These are phyloP conservation scores for Xerocomus minutiporus DNA, from an alignment of 1,284 basidiomycete species.

Conservation along the genomic window DNA sequence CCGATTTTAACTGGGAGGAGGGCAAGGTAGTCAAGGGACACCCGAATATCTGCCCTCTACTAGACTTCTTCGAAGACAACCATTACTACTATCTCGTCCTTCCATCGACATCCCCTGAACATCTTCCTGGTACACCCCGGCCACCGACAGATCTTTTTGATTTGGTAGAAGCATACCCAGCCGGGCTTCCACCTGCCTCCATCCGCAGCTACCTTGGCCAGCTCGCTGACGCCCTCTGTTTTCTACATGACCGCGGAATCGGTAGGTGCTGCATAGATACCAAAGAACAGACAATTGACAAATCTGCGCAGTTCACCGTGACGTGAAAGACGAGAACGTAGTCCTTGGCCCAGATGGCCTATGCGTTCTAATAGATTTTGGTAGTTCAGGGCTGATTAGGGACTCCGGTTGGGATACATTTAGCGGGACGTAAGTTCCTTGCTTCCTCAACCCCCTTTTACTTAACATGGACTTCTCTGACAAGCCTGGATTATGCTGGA, in stretches of 20 bases:
- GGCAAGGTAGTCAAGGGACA: slow-evolving; percentile 75
- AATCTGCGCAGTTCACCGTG: slow-evolving; percentile 76
- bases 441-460: slow-evolving; percentile 12
- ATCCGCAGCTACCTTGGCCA: slow-evolving; percentile 89
- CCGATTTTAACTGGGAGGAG: slow-evolving; percentile 54
- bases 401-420: slow-evolving; percentile 92
- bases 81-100: slow-evolving; percentile 94
- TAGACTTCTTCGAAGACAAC: slow-evolving; percentile 97
- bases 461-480: slow-evolving; percentile 4
- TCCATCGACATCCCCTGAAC: slow-evolving; percentile 65
- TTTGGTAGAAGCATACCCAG: slow-evolving; percentile 85
- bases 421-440: slow-evolving; percentile 75
- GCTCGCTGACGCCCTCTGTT: slow-evolving; percentile 87
- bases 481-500: slow-evolving; percentile 91
- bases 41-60: slow-evolving; percentile 87
- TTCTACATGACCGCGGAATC: slow-evolving; percentile 88
- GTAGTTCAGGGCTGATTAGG: slow-evolving; percentile 84
- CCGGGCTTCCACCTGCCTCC: slow-evolving; percentile 74
- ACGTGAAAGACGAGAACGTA: slow-evolving; percentile 98
- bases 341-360: slow-evolving; percentile 68
- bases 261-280: slow-evolving; percentile 42
- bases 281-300: slow-evolving; percentile 7
- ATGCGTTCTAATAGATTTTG: slow-evolving; percentile 95
- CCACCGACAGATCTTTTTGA: slow-evolving; percentile 89
- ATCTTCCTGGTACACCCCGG: slow-evolving; percentile 44